Base-by-base conservation (phyloP, 805 yeast species). In the Nematodospora valgi region DNA sequence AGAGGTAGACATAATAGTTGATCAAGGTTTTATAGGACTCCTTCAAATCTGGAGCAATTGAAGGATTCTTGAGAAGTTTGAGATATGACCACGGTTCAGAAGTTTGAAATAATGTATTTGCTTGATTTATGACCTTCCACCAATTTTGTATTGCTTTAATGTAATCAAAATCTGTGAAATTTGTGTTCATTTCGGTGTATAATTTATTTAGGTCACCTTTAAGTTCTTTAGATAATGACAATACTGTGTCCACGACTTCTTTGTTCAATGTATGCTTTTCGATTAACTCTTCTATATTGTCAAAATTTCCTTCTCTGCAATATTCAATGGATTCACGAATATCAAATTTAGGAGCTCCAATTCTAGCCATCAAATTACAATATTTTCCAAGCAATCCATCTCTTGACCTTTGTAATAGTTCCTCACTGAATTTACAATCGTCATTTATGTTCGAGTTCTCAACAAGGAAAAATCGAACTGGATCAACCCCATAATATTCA, bases 381-480 rank as follows among this genome's bases (percentile, higher is more conserved):
- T 81, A 81, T 54, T 89, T 89, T 40, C 87, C 86, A 38, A 86
- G 79, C 26, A 91, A 64, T 46, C 78, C 76, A 22, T 77, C 79
- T 43, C 94, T 70, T 5, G 78, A 59, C 20, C 55, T 53, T 27
- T 62, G 61, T 37, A 85, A 61, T 26, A 69, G 68, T 11, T 61
- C 70, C 33, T 81, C 85, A 21, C 80, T 74, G 54, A 82, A 93
- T 47, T 88, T 88, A 46, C 89, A 77, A 59, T 93, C 98, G 19
- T 74, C 70, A 17, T 76, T 82, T 22, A 93, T 59, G 23, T 80
- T 78, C 1, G 95, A 82, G 52, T 82, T 82, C 47, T 82, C 85
- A 59, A 82, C 70, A 39, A 93, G 59, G 52, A 80, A 87, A 59
- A 86, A 80, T 43, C 96, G 68, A 27, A 88, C 60, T 0, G 85